Evolutionary conservation across 495 filamentous ascomycete species (phyloP).

Genomic region (Letharia columbiana): DNA sequence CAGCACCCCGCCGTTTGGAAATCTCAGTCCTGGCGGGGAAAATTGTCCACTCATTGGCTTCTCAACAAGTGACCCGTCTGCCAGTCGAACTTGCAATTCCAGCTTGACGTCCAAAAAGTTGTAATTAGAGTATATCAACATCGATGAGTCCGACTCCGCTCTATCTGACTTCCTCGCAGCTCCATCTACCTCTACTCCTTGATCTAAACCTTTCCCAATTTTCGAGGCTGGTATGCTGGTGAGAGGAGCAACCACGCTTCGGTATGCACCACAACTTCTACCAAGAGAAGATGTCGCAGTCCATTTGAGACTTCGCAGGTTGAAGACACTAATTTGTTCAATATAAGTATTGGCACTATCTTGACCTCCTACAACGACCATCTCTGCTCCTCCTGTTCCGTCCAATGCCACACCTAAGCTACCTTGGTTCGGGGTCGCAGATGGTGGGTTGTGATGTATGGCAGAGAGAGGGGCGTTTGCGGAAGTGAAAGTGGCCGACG

Average conservation of each 20-base stretch:
- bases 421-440: constrained; percentile 71
- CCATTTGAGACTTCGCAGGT: constrained; percentile 93
- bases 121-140: constrained; percentile 98
- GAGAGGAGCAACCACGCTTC: constrained; percentile 85
- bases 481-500: constrained; percentile 76
- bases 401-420: constrained; percentile 79
- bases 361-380: constrained; percentile 95
- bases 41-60: constrained; percentile 80
- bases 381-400: constrained; percentile 86
- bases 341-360: constrained; percentile 98
- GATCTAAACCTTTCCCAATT: constrained; percentile 51
- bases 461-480: constrained; percentile 73
- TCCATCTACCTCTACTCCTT: constrained; percentile 33
- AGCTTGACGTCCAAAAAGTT: constrained; percentile 96
- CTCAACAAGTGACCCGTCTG: constrained; percentile 78
- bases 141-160: constrained; percentile 61
- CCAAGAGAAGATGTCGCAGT: constrained; percentile 75
- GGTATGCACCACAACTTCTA: constrained; percentile 88
- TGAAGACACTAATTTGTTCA: constrained; percentile 96
- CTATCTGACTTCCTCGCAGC: constrained; percentile 31
- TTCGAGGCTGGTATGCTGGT: constrained; percentile 57
- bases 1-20: constrained; percentile 90
- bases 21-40: constrained; percentile 83
- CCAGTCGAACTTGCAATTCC: constrained; percentile 77
- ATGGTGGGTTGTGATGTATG: constrained; percentile 78